These are phyloP conservation scores for Phytopythium delawarense DNA, from an alignment of 352 stramenopile genomes.

Conservation along the genomic window DNA sequence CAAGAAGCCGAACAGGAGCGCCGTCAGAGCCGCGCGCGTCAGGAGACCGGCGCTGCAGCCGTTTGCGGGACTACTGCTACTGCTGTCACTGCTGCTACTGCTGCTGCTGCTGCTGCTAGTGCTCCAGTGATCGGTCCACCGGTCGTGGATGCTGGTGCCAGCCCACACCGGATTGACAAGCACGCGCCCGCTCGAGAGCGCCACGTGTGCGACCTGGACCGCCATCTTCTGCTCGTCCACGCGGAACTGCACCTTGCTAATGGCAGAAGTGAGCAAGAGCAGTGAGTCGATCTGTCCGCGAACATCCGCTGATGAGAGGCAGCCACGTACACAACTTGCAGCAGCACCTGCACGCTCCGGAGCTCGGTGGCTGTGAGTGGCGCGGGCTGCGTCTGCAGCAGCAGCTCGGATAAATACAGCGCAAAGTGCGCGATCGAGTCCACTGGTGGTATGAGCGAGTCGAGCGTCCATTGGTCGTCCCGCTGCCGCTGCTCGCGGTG, in stretches of 20 bases:
- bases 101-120: background rate
- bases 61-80: constrained; percentile 5
- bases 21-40: constrained; percentile 38
- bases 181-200: constrained; percentile 34
- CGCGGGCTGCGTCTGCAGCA: constrained; percentile 34
- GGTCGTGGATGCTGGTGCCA: background rate
- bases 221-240: constrained; percentile 37
- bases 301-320: background rate
- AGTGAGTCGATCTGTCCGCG: background rate
- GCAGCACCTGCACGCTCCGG: constrained; percentile 62
- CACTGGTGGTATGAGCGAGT: constrained; percentile 58
- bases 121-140: background rate
- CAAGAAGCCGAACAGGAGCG: constrained; percentile 68
- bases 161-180: constrained; percentile 18
- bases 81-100: constrained; percentile 10
- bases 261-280: background rate
- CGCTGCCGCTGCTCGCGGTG: constrained; percentile 57
- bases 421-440: constrained; percentile 80
- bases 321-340: constrained; percentile 81
- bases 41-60: constrained; percentile 22
- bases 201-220: constrained; percentile 26
- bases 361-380: constrained; percentile 61
- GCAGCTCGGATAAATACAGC: constrained; percentile 64
- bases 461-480: constrained; percentile 42
- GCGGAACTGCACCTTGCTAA: constrained; percentile 37